Percentiles rank a stretch among this genome's conserved stretches.
Conservation (phyloP, 179 eudicot genomes). For the Corrigiola litoralis region DNA sequence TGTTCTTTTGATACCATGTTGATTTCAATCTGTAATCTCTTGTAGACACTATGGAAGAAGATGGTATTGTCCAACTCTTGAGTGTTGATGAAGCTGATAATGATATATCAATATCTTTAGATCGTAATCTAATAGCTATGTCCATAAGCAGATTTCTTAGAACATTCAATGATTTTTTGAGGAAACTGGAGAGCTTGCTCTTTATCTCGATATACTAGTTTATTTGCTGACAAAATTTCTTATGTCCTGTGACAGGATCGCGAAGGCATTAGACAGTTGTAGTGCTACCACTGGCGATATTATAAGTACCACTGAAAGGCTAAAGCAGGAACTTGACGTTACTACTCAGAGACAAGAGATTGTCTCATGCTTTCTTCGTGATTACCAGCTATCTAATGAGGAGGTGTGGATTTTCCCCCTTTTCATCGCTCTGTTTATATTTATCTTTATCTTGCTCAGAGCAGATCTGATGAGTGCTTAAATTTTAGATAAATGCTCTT, state of each 20-base stretch:
- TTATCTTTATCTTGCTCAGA: neutral
- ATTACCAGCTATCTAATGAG: conserved; percentile 91
- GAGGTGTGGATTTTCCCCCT: conserved; percentile 48
- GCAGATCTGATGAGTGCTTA: conserved; percentile 22
- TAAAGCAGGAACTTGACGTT: conserved; percentile 85
- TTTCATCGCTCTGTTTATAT: neutral
- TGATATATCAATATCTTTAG: too few relatives aligned
- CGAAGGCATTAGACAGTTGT: conserved; percentile 70
- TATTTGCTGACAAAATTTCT: neutral
- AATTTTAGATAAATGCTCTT: conserved; percentile 75
- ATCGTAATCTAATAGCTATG: neutral
- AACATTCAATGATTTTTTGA: neutral
- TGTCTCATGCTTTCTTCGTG: conserved; percentile 86
- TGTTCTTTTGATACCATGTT: too few relatives aligned
- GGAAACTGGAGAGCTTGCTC: neutral
- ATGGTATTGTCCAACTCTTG: too few relatives aligned
- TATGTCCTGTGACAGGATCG: conserved; percentile 59
- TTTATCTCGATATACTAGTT: neutral
- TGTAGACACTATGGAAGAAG: too few relatives aligned
- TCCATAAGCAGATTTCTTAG: neutral
- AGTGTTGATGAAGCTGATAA: too few relatives aligned
- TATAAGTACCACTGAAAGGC: conserved; percentile 91
- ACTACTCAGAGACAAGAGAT: conserved; percentile 96
- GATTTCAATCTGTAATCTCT: too few relatives aligned
- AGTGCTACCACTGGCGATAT: conserved; percentile 94